Base-by-base conservation (phyloP, 2,329 filamentous ascomycete species). In the Xylariaceae sp. region DNA sequence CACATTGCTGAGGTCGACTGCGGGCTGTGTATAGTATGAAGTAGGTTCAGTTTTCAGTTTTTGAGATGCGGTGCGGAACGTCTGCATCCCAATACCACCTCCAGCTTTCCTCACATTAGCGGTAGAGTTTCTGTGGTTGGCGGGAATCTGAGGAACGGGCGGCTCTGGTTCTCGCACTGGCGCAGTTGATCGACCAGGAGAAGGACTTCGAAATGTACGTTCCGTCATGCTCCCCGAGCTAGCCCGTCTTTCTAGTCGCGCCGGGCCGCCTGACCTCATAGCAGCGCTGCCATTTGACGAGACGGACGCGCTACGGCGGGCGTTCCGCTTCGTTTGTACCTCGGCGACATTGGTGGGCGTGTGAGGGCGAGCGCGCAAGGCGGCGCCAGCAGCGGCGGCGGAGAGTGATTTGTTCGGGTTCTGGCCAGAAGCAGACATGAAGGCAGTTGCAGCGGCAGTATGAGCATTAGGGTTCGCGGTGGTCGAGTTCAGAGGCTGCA, bases 211-310 rank as follows among this genome's bases (percentile, higher is more conserved):
- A 70, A 97, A 96, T 1, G 90, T 92, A 52, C 93, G 83, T 68
- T 93, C 89, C 31, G 83, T 87, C 92, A 97, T 96, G 45, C 91
- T 96, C 18, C 84, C 81, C 13, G 81, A 81, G 71, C 92, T 95
- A 50, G 77, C 80, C 36, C 80, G 77, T 63, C 89, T 78, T 56
- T 86, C 79, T 55, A 92, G 73, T 47, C 75, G 51, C 9, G 31
- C 17, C 38, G 19, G 73, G 67, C 66, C 61, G 58, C 71, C 60
- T 59, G 72, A 51, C 34, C 53, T 43, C 53, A 73, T 66, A 42
- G 71, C 61, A 38, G 76, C 78, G 44, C 65, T 69, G 13, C 64
- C 60, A 3, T 82, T 75, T 5, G 90, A 93, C 1, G 89, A 89
- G 40, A 81, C 72, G 1, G 91, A 96, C 47, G 79, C 79, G 69